Evolutionary conservation across 2,329 filamentous ascomycete genomes (phyloP).

Genomic region (Epichloe elymi): DNA sequence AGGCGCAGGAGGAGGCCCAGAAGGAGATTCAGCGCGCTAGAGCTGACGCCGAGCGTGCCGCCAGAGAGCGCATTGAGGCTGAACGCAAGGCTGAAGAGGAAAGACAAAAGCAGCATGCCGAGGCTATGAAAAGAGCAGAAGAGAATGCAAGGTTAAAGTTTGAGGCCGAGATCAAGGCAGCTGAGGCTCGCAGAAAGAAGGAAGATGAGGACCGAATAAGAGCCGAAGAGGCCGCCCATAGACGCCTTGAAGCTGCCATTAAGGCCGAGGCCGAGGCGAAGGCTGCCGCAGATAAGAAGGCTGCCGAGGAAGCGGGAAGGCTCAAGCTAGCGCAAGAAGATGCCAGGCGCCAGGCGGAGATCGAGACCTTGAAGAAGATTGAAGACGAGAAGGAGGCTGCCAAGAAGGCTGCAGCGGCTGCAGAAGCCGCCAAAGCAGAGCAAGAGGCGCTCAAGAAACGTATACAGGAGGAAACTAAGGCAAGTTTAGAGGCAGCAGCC

Average conservation of each 20-base stretch:
- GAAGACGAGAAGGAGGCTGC: constrained; percentile 29
- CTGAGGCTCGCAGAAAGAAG: constrained; percentile 27
- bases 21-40: constrained; percentile 34
- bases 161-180: constrained; percentile 28
- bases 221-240: constrained; percentile 35
- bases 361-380: constrained; percentile 26
- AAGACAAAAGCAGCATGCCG: constrained; percentile 22
- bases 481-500: constrained; percentile 32
- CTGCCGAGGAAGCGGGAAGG: constrained; percentile 30
- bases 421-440: constrained; percentile 35
- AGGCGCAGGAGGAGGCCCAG: constrained; percentile 31
- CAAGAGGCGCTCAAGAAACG: constrained; percentile 49
- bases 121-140: constrained; percentile 23
- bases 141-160: constrained; percentile 24
- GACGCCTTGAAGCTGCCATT: constrained; percentile 28
- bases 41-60: constrained; percentile 30
- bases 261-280: constrained; percentile 29
- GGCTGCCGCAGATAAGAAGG: constrained; percentile 25
- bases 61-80: constrained; percentile 31
- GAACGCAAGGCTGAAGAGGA: constrained; percentile 33
- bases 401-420: constrained; percentile 25
- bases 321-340: constrained; percentile 25
- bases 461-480: constrained; percentile 41
- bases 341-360: constrained; percentile 24
- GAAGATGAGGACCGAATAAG: constrained; percentile 26